Evolutionary conservation across 2,329 filamentous ascomycete genomes (phyloP).

Genomic region (Cytospora leucostoma): DNA sequence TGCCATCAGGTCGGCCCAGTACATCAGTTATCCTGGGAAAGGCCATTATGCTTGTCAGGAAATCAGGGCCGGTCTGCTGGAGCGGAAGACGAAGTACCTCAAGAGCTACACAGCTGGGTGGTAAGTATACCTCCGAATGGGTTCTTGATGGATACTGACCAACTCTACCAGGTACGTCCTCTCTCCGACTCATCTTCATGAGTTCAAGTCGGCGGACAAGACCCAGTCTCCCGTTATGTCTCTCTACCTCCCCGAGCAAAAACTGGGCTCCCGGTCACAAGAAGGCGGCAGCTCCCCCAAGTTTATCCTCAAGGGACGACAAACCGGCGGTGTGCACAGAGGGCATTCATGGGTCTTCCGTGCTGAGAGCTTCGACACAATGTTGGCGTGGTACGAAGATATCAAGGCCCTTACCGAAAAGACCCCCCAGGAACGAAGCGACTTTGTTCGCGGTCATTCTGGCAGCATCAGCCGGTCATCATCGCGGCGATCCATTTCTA

Average conservation of each 20-base stretch:
- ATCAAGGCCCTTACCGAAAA: slow-evolving; percentile 89
- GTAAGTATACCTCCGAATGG: slow-evolving; percentile 51
- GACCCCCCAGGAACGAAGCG: slow-evolving; percentile 82
- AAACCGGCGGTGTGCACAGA: slow-evolving; percentile 90
- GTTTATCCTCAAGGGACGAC: slow-evolving; percentile 94
- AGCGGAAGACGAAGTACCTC: slow-evolving; percentile 97
- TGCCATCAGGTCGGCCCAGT: slow-evolving; percentile 74
- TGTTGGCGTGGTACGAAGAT: slow-evolving; percentile 96
- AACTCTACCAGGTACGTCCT: slow-evolving; percentile 76
- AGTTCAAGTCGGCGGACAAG: slow-evolving; percentile 98
- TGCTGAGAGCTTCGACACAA: slow-evolving; percentile 80
- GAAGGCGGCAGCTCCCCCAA: slow-evolving; percentile 88
- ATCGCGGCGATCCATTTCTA: slow-evolving; percentile 64
- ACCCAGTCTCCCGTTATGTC: slow-evolving; percentile 94
- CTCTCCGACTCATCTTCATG: slow-evolving; percentile 94
- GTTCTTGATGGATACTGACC: background rate
- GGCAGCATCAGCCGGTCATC: slow-evolving; percentile 70
- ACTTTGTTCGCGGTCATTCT: slow-evolving; percentile 81
- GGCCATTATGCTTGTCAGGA: slow-evolving; percentile 80
- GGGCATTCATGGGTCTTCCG: slow-evolving; percentile 73
- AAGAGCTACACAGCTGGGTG: slow-evolving; percentile 97
- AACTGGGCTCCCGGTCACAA: slow-evolving; percentile 86
- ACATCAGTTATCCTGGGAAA: slow-evolving; percentile 89
- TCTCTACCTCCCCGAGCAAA: slow-evolving; percentile 90
- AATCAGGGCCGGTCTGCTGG: slow-evolving; percentile 85